A percentile compares a stretch with the other conserved stretches of the same genome.
Evolutionary conservation across 768 basidiomycete species (phyloP).

Genomic region (Phylloporus sp.): DNA sequence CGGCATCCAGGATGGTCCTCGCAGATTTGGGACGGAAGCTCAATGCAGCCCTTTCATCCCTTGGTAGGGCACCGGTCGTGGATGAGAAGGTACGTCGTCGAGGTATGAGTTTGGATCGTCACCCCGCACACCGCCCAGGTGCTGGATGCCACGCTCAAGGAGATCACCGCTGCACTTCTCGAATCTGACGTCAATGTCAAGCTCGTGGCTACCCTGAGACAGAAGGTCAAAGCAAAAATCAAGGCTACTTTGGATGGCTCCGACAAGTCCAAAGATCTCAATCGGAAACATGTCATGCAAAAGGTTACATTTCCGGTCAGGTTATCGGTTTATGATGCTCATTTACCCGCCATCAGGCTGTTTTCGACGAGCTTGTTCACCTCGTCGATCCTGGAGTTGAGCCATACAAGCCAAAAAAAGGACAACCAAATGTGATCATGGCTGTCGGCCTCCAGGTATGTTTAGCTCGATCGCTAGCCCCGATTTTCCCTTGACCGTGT

Average conservation of each 20-base stretch:
- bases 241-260: slow-evolving; percentile 71
- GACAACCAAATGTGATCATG: slow-evolving; percentile 93
- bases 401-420: slow-evolving; percentile 95
- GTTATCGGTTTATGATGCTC: neutral
- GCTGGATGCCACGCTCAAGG: slow-evolving; percentile 90
- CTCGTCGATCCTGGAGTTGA: slow-evolving; percentile 95
- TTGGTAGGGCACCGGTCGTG: slow-evolving; percentile 80
- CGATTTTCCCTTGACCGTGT: slow-evolving; percentile 1
- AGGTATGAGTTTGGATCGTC: neutral
- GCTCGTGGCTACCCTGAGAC: slow-evolving; percentile 80
- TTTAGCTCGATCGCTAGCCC: slow-evolving; percentile 1
- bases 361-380: slow-evolving; percentile 94
- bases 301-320: slow-evolving; percentile 50
- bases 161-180: slow-evolving; percentile 88
- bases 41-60: slow-evolving; percentile 88
- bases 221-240: slow-evolving; percentile 88
- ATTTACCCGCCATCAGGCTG: slow-evolving; percentile 52
- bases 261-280: slow-evolving; percentile 76
- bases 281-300: slow-evolving; percentile 85
- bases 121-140: slow-evolving; percentile 49
- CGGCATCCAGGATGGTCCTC: slow-evolving; percentile 72
- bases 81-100: slow-evolving; percentile 75
- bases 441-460: slow-evolving; percentile 91
- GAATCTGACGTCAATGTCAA: slow-evolving; percentile 99
- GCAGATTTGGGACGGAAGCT: slow-evolving; percentile 92